These are phyloP conservation scores for Fusarium sp. DNA, from an alignment of 2,329 filamentous ascomycete species.

Conservation along the genomic window DNA sequence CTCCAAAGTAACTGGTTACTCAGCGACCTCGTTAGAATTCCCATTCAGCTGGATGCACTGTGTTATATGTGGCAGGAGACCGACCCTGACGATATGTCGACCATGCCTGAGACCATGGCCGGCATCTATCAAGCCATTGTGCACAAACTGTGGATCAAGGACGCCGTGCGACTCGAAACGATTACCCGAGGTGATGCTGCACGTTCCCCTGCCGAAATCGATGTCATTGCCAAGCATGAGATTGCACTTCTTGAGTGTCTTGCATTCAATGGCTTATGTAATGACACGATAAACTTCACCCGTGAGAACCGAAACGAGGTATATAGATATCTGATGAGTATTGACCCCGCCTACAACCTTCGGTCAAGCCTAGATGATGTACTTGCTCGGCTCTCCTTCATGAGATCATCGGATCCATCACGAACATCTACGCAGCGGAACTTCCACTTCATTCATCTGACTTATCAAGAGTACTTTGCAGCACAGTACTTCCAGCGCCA, in stretches of 20 bases:
- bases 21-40: constrained; percentile 2
- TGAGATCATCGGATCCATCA: not conserved
- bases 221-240: not conserved
- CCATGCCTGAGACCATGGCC: not conserved
- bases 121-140: constrained; percentile 1
- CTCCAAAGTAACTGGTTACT: not conserved
- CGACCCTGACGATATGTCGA: not conserved
- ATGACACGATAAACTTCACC: not conserved
- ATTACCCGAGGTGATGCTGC: not conserved
- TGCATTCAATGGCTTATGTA: not conserved
- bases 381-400: not conserved
- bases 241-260: not conserved
- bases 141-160: not conserved
- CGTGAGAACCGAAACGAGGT: not conserved
- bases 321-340: no score
- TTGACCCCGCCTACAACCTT: not conserved
- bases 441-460: not conserved
- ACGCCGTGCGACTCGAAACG: not conserved
- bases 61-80: constrained; percentile 5
- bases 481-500: not conserved
- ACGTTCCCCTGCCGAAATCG: no score
- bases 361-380: not conserved
- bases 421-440: not conserved
- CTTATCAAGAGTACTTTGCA: constrained; percentile 6
- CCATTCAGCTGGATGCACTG: constrained; percentile 5